A percentile compares a stretch with the other conserved stretches of the same genome.
Evolutionary conservation across 2,329 filamentous ascomycete genomes (phyloP).

Genomic region (Sarocladiaceae sp.): DNA sequence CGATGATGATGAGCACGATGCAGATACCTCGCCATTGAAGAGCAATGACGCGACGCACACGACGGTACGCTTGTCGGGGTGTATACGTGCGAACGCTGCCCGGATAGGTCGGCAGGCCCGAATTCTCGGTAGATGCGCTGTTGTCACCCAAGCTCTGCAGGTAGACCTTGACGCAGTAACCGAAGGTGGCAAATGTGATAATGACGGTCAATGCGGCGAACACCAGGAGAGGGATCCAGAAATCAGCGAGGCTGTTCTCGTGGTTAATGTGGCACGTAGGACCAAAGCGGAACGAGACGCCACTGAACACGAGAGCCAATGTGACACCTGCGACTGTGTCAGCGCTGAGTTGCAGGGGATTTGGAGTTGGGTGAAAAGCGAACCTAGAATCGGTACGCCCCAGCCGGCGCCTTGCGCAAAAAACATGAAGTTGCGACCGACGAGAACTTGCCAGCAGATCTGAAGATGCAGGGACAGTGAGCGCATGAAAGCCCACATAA

Average conservation of each 20-base stretch:
- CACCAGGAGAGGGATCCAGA: constrained; percentile 83
- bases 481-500: constrained; percentile 88
- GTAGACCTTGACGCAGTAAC: constrained; percentile 93
- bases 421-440: constrained; percentile 86
- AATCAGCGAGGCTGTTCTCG: constrained; percentile 69
- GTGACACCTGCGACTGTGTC: too few relatives aligned
- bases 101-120: constrained; percentile 62
- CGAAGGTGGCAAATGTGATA: constrained; percentile 78
- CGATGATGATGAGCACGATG: constrained; percentile 83
- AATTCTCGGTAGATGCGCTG: constrained; percentile 62
- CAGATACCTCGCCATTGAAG: constrained; percentile 92
- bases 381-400: constrained; percentile 71
- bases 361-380: too few relatives aligned
- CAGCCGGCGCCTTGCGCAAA: constrained; percentile 73
- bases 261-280: constrained; percentile 93
- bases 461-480: constrained; percentile 90
- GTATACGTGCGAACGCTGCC: constrained; percentile 59
- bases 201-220: constrained; percentile 72
- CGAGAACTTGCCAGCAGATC: constrained; percentile 93
- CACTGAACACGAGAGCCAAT: constrained; percentile 74
- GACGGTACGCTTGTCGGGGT: constrained; percentile 82
- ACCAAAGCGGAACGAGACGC: constrained; percentile 91
- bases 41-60: constrained; percentile 77
- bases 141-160: constrained; percentile 74
- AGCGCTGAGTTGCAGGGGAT: too few relatives aligned